Percentiles rank a stretch among this genome's conserved stretches.
phyloP scores from a whole-genome alignment of 768 basidiomycete genomes.

The Gloeophyllum trabeum region DNA sequence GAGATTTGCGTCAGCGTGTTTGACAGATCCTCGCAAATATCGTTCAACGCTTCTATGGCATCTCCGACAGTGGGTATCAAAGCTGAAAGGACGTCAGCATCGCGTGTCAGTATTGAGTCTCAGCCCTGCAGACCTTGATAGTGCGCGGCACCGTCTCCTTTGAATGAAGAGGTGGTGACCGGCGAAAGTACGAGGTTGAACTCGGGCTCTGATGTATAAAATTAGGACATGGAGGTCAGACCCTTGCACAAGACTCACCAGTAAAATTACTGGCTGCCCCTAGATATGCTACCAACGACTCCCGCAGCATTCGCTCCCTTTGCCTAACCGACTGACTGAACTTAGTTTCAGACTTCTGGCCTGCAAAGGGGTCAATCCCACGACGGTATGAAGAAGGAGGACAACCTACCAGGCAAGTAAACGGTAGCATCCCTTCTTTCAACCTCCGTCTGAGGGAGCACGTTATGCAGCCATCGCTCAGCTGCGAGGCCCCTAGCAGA shows the following conservation, averaged over 20 bases:
- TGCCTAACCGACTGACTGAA: constrained; percentile 48
- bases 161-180: constrained; percentile 41
- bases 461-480: constrained; percentile 41
- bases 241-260: constrained; percentile 24
- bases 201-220: constrained; percentile 42
- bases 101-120: too few species aligned
- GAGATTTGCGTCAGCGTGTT: constrained; percentile 54
- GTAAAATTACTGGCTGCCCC: constrained; percentile 67
- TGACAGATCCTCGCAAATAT: constrained; percentile 49
- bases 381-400: not conserved
- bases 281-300: constrained; percentile 54
- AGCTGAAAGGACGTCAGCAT: not conserved
- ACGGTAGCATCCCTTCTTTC: constrained; percentile 47
- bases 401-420: constrained; percentile 40
- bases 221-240: too few species aligned
- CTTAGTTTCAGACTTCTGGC: constrained; percentile 38
- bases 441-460: constrained; percentile 54
- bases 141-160: constrained; percentile 45
- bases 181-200: constrained; percentile 66
- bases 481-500: constrained; percentile 60
- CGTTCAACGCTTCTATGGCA: constrained; percentile 53
- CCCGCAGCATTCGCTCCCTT: constrained; percentile 47
- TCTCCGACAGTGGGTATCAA: constrained; percentile 56
- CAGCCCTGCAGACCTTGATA: constrained; percentile 52
- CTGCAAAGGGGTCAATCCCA: constrained; percentile 18